Conservation (phyloP, 768 basidiomycete genomes). For the Tricholoma sp. region DNA sequence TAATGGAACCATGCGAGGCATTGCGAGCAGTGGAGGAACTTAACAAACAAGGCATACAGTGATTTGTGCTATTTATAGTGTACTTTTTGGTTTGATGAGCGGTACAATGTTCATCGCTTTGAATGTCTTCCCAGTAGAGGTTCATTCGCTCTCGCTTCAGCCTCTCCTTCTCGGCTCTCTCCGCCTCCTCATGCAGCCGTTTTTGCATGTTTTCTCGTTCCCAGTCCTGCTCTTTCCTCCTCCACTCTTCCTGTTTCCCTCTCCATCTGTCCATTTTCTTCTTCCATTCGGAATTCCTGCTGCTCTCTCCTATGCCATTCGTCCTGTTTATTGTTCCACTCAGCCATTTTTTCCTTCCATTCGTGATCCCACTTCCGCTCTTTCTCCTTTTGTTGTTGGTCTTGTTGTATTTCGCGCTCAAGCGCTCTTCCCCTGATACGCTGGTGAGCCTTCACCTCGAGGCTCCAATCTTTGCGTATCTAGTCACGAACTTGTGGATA, state of each 20-base stretch:
- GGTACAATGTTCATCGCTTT: constrained; percentile 7
- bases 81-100: constrained; percentile 2
- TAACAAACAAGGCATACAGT: too few relatives aligned
- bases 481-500: neutral
- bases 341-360: too few relatives aligned
- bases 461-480: neutral
- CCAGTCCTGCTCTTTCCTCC: neutral
- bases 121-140: constrained; percentile 14
- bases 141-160: constrained; percentile 7
- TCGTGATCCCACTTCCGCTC: too few relatives aligned
- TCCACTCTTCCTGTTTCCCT: neutral
- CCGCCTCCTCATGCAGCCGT: neutral
- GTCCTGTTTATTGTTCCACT: too few relatives aligned
- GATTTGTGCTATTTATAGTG: too few relatives aligned
- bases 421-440: neutral
- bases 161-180: constrained; percentile 3
- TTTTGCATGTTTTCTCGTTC: neutral
- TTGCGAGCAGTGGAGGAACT: too few relatives aligned
- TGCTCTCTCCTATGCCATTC: too few relatives aligned
- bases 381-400: neutral
- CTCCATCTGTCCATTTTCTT: neutral
- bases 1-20: too few relatives aligned
- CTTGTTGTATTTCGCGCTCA: too few relatives aligned
- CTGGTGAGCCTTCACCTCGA: neutral
- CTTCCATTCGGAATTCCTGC: too few relatives aligned